These are phyloP conservation scores for Liriodendron chinense DNA, from an alignment of 164 flowering plant genomes.

Conservation along the genomic window DNA sequence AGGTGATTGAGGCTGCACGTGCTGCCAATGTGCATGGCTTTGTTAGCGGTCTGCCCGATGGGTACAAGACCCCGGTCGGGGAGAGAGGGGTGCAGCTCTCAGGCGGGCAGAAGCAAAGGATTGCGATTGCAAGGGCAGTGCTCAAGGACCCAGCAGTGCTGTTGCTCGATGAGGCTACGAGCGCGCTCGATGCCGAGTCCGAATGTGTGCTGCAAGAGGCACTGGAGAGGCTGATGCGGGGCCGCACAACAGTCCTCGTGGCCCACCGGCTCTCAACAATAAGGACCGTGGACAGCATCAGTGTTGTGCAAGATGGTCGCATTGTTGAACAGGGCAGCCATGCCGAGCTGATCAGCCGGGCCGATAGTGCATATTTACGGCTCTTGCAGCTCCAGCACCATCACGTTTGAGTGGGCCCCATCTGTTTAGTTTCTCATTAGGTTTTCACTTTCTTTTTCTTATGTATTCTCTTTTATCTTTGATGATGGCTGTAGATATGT, in stretches of 20 bases:
- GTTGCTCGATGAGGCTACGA: constrained; percentile 89
- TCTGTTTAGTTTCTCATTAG: neutral
- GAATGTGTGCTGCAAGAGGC: constrained; percentile 91
- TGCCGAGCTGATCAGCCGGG: constrained; percentile 53
- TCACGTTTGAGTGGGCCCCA: constrained; percentile 20
- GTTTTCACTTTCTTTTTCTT: neutral
- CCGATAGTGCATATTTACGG: constrained; percentile 79
- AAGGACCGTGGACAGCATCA: constrained; percentile 71
- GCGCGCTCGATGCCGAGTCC: constrained; percentile 90
- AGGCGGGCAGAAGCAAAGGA: constrained; percentile 95
- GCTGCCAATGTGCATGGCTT: constrained; percentile 86
- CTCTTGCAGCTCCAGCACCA: constrained; percentile 80
- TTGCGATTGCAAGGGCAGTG: constrained; percentile 92
- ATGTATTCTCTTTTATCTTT: neutral
- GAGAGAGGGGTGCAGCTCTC: constrained; percentile 96
- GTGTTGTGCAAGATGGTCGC: constrained; percentile 86
- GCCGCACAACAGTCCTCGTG: constrained; percentile 86
- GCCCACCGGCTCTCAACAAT: constrained; percentile 92
- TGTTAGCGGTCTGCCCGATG: constrained; percentile 79
- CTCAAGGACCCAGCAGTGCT: constrained; percentile 81
- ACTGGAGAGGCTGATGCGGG: constrained; percentile 84
- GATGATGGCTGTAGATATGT: neutral
- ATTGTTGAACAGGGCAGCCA: constrained; percentile 92
- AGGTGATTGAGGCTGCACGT: constrained; percentile 81
- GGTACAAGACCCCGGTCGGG: constrained; percentile 85